Evolutionary conservation across 805 yeast genomes (phyloP).

Genomic region (Kazachstania psychrophila): DNA sequence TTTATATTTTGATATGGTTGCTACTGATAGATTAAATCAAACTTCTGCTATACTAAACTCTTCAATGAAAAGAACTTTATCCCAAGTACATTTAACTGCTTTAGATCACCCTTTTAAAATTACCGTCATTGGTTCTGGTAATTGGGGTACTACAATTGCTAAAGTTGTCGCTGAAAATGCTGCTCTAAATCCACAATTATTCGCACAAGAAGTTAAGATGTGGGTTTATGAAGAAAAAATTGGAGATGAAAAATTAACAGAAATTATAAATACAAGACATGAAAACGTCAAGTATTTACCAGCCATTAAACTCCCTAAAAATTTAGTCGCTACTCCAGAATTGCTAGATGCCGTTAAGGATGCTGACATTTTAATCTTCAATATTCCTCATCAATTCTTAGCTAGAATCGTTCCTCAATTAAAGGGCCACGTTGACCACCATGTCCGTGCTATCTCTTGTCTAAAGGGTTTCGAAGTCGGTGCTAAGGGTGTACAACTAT

Average conservation of each 20-base stretch:
- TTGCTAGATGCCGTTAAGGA: slow-evolving; percentile 63
- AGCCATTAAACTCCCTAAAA: slow-evolving; percentile 75
- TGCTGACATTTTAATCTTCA: slow-evolving; percentile 84
- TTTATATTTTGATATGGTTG: slow-evolving; percentile 17
- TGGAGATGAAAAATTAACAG: slow-evolving; percentile 74
- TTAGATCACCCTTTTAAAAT: slow-evolving; percentile 40
- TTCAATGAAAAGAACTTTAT: slow-evolving; percentile 14
- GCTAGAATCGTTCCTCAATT: slow-evolving; percentile 66
- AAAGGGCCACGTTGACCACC: slow-evolving; percentile 61
- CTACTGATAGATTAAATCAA: slow-evolving; percentile 27
- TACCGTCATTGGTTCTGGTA: slow-evolving; percentile 89
- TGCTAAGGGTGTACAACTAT: slow-evolving; percentile 72
- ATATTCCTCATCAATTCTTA: slow-evolving; percentile 95
- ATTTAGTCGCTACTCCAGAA: slow-evolving; percentile 82
- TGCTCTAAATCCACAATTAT: slow-evolving; percentile 58
- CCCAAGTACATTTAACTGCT: slow-evolving; percentile 7
- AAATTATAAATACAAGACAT: slow-evolving; percentile 80
- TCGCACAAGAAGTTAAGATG: slow-evolving; percentile 73
- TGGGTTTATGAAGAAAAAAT: slow-evolving; percentile 91
- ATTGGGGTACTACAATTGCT: slow-evolving; percentile 97
- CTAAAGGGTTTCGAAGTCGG: slow-evolving; percentile 90
- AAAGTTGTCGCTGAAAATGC: slow-evolving; percentile 89
- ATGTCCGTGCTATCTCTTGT: slow-evolving; percentile 85
- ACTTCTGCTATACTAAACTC: slow-evolving; percentile 23
- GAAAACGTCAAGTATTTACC: slow-evolving; percentile 94